A percentile compares a stretch with the other conserved stretches of the same genome.
Conservation (phyloP, 1,284 basidiomycete genomes). For the Apiotrichum domesticum region DNA sequence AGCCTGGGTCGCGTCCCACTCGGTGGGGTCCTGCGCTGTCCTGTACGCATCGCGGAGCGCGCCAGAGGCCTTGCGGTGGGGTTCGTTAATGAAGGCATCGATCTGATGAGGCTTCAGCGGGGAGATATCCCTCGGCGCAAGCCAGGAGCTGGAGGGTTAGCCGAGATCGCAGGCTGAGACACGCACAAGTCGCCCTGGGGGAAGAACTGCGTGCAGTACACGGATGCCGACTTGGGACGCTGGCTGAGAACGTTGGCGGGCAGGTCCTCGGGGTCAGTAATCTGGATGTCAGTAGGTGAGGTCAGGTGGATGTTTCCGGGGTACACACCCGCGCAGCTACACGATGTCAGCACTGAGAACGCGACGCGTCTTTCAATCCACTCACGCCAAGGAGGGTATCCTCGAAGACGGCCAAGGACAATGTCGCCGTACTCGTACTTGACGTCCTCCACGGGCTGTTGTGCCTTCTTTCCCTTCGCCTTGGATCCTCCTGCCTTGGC, state of each 20-base stretch:
- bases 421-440: constrained; percentile 64
- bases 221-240: constrained; percentile 28
- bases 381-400: constrained; percentile 77
- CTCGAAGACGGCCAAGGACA: constrained; percentile 87
- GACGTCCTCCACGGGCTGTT: constrained; percentile 12
- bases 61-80: constrained; percentile 61
- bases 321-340: constrained; percentile 20
- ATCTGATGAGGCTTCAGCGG: constrained; percentile 74
- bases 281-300: constrained; percentile 21
- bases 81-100: constrained; percentile 69
- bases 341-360: constrained; percentile 4
- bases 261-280: constrained; percentile 34
- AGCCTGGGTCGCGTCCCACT: constrained; percentile 56
- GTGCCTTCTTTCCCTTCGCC: constrained; percentile 13
- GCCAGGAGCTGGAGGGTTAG: constrained; percentile 64
- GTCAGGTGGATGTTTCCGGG: not conserved
- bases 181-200: constrained; percentile 78
- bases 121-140: constrained; percentile 72
- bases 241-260: constrained; percentile 30
- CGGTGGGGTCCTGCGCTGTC: constrained; percentile 70
- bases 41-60: constrained; percentile 75
- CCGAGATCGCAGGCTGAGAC: not conserved
- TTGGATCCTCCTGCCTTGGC: constrained; percentile 12
- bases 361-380: not conserved
- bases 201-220: constrained; percentile 42